Conservation (phyloP, 1,284 basidiomycete genomes). For the Volvariella surrecta region DNA sequence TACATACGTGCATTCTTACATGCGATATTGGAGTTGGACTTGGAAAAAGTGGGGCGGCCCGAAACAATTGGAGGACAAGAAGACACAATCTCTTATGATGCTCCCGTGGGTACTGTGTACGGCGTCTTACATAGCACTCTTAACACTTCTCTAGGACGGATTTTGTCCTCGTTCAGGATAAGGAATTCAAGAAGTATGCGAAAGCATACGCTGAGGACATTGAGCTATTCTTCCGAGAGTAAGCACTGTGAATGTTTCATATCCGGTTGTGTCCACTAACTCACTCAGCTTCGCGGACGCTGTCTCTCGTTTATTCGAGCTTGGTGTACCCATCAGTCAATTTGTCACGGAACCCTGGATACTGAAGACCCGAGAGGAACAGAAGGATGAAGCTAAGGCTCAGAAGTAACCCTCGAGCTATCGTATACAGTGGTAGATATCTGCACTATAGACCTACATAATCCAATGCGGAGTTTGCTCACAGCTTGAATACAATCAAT, state of each 20-base stretch:
- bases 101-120: slow-evolving; percentile 58
- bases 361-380: slow-evolving; percentile 58
- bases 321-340: slow-evolving; percentile 80
- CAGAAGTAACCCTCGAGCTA: too few relatives aligned
- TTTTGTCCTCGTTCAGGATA: slow-evolving; percentile 78
- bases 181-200: slow-evolving; percentile 81
- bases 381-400: slow-evolving; percentile 21
- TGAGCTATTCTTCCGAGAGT: slow-evolving; percentile 88
- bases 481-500: background rate
- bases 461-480: too few relatives aligned
- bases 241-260: slow-evolving; percentile 19
- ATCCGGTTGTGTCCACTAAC: slow-evolving; percentile 4
- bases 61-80: slow-evolving; percentile 92
- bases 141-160: slow-evolving; percentile 50
- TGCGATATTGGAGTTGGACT: slow-evolving; percentile 47
- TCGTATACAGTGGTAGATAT: too few relatives aligned
- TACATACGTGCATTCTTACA: background rate
- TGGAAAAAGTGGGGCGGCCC: slow-evolving; percentile 90
- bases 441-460: too few relatives aligned
- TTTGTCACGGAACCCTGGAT: slow-evolving; percentile 68
- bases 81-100: slow-evolving; percentile 91
- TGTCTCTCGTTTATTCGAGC: slow-evolving; percentile 75
- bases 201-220: slow-evolving; percentile 80
- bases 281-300: slow-evolving; percentile 67
- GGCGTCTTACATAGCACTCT: background rate